Evolutionary conservation across 2,329 filamentous ascomycete genomes (phyloP).

Genomic region (Phyllosticta citriasiana): DNA sequence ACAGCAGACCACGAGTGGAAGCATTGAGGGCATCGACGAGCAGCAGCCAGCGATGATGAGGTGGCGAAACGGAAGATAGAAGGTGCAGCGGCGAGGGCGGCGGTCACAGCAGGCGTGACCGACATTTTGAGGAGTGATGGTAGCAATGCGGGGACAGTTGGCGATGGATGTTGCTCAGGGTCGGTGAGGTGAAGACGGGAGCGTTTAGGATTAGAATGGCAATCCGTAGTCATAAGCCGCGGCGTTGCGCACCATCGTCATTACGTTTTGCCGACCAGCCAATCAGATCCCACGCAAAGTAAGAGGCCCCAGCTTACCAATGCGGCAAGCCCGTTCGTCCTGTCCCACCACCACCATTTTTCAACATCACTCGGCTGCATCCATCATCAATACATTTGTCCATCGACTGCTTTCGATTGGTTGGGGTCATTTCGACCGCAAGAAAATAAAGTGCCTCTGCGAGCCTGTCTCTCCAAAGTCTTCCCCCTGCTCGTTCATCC

Average conservation of each 20-base stretch:
- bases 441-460: not conserved
- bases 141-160: not conserved
- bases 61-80: conserved; percentile 13
- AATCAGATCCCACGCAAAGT: not conserved
- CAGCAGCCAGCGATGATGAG: conserved; percentile 15
- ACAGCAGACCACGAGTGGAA: conserved; percentile 36
- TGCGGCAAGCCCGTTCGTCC: not conserved
- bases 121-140: not conserved
- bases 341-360: not conserved
- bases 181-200: not conserved
- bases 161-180: not conserved
- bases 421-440: too few relatives aligned
- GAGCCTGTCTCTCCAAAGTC: not conserved
- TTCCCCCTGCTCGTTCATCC: not conserved
- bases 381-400: not conserved
- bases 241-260: conserved; percentile 4
- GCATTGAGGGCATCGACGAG: conserved; percentile 33
- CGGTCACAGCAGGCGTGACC: conserved; percentile 1
- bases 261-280: not conserved
- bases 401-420: too few relatives aligned
- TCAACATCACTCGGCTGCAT: not conserved
- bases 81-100: conserved; percentile 1
- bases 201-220: not conserved
- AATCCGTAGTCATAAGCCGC: conserved; percentile 7
- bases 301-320: not conserved